These are phyloP conservation scores for Lanzia echinophila DNA, from an alignment of 2,329 filamentous ascomycete genomes.

Conservation along the genomic window DNA sequence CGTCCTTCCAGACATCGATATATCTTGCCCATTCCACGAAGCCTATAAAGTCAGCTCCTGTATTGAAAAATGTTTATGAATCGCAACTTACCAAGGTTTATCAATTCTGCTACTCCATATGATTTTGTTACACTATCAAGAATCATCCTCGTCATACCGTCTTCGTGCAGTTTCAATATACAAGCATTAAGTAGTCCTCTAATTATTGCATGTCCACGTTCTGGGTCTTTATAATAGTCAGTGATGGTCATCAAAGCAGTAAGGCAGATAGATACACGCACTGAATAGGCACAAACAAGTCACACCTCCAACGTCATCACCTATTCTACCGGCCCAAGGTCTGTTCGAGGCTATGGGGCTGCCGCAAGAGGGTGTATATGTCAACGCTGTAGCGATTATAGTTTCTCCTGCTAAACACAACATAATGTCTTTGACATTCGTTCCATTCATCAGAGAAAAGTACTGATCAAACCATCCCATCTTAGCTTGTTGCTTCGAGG, in stretches of 20 bases:
- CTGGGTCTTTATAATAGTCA: conserved; percentile 14
- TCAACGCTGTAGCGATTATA: conserved; percentile 48
- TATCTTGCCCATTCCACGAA: conserved; percentile 54
- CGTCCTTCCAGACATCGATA: conserved; percentile 46
- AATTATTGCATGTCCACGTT: conserved; percentile 40
- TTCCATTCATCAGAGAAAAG: conserved; percentile 41
- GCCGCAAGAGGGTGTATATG: conserved; percentile 43
- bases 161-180: conserved; percentile 39
- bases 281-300: conserved; percentile 55
- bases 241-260: neutral
- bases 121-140: conserved; percentile 44
- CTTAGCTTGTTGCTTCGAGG: conserved; percentile 40
- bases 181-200: conserved; percentile 48
- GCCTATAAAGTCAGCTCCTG: conserved; percentile 33
- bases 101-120: conserved; percentile 42
- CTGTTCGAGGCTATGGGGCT: conserved; percentile 44
- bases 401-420: conserved; percentile 42
- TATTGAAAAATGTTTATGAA: neutral
- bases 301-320: conserved; percentile 47
- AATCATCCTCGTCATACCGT: conserved; percentile 49
- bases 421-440: conserved; percentile 46
- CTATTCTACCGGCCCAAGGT: conserved; percentile 48
- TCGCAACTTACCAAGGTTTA: conserved; percentile 42
- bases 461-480: conserved; percentile 57
- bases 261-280: conserved; percentile 30